Conservation (phyloP, 1,284 basidiomycete genomes). For the Megacollybia platyphylla region DNA sequence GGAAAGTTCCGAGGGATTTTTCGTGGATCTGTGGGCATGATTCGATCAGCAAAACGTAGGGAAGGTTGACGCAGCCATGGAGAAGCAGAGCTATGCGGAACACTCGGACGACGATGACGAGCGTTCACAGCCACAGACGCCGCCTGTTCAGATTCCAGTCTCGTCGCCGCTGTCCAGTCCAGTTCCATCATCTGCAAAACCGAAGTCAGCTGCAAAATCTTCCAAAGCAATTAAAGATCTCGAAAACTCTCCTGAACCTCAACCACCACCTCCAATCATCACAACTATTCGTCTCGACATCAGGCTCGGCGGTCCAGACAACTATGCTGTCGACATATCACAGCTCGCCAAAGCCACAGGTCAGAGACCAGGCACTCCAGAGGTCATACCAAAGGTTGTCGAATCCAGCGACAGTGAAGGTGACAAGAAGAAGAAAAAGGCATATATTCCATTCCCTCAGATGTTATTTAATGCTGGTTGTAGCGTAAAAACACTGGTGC, state of each 20-base stretch:
- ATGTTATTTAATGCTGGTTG: background rate
- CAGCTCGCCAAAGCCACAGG: conserved; percentile 48
- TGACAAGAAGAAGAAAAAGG: conserved; percentile 40
- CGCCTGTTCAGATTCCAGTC: too few species aligned
- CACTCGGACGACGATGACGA: too few species aligned
- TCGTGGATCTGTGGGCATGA: too few species aligned
- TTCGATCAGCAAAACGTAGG: too few species aligned
- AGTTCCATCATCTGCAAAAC: conserved; percentile 13
- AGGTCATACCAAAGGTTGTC: conserved; percentile 18
- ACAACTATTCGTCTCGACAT: conserved; percentile 61
- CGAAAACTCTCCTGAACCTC: conserved; percentile 49
- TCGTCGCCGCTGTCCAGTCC: too few species aligned
- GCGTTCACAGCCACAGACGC: too few species aligned
- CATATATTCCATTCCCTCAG: conserved; percentile 6
- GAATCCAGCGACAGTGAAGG: conserved; percentile 39
- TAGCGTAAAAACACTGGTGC: conserved; percentile 42
- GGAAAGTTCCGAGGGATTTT: too few species aligned
- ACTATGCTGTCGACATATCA: conserved; percentile 60
- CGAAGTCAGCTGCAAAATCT: conserved; percentile 26
- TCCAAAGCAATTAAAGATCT: conserved; percentile 27
- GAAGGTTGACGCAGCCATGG: too few species aligned
- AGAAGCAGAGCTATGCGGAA: too few species aligned
- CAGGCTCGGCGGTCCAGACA: conserved; percentile 52
- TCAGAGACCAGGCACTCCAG: conserved; percentile 46
- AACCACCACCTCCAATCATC: conserved; percentile 38